These are phyloP conservation scores for Scenedesmus sp. DNA, from an alignment of 163 green algal species.

Conservation along the genomic window DNA sequence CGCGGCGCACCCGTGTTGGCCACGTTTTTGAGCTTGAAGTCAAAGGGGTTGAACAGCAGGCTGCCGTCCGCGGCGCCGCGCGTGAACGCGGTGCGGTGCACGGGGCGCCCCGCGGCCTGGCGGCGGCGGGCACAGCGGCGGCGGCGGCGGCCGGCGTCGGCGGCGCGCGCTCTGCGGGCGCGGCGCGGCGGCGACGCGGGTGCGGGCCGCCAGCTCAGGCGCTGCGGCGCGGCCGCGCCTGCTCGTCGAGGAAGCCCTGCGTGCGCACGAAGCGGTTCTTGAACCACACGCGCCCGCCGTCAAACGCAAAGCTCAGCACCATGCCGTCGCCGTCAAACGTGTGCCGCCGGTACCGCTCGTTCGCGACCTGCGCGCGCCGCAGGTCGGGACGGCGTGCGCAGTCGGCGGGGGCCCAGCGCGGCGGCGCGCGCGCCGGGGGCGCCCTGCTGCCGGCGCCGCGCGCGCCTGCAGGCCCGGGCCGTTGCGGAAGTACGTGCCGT, in stretches of 20 bases:
- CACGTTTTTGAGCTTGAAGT: slow-evolving; percentile 78
- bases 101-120: slow-evolving; percentile 57
- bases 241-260: slow-evolving; percentile 69
- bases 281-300: slow-evolving; percentile 56
- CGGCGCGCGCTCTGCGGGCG: no score
- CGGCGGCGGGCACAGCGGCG: background rate
- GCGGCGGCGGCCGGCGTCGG: no score
- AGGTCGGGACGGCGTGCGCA: background rate
- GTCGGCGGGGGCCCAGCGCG: background rate
- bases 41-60: slow-evolving; percentile 77
- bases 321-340: slow-evolving; percentile 69
- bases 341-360: slow-evolving; percentile 53
- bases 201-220: background rate
- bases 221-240: slow-evolving; percentile 46
- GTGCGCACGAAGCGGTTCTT: slow-evolving; percentile 76
- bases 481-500: slow-evolving; percentile 77
- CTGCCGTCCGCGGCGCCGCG: slow-evolving; percentile 66
- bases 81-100: slow-evolving; percentile 74
- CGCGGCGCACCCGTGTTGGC: slow-evolving; percentile 85
- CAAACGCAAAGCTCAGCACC: slow-evolving; percentile 62
- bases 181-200: no score
- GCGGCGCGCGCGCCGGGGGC: background rate
- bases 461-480: slow-evolving; percentile 69
- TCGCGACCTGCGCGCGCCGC: slow-evolving; percentile 47
- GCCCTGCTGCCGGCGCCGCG: background rate